Percentiles rank a stretch among this genome's conserved stretches.
phyloP scores from a whole-genome alignment of 371 early-diverging fungal genomes.

The Saksenaea vasiformis region DNA sequence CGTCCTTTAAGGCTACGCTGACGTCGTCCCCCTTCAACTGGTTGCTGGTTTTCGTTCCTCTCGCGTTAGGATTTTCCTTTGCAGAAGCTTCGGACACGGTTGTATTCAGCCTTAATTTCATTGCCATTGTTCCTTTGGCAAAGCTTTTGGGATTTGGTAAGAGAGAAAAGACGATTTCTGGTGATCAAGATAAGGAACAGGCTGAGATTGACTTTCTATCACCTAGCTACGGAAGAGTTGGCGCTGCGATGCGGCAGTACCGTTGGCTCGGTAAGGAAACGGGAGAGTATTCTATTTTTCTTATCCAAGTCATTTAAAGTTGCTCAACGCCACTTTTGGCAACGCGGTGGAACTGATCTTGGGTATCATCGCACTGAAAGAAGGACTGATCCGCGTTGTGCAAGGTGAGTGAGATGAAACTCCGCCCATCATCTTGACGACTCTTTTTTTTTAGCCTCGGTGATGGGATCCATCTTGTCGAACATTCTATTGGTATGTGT shows the following conservation, averaged over 20 bases:
- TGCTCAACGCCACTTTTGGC: slow-evolving; percentile 57
- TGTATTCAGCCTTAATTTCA: slow-evolving; percentile 83
- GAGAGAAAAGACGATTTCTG: neutral
- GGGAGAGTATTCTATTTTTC: neutral
- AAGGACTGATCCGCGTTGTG: slow-evolving; percentile 80
- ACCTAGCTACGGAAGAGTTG: slow-evolving; percentile 49
- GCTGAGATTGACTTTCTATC: neutral
- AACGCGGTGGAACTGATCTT: slow-evolving; percentile 86
- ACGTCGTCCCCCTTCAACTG: slow-evolving; percentile 63
- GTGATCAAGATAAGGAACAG: neutral
- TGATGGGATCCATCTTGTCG: slow-evolving; percentile 81
- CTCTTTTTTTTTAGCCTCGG: slow-evolving; percentile 60
- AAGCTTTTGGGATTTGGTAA: slow-evolving; percentile 60
- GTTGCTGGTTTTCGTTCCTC: slow-evolving; percentile 73
- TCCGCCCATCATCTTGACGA: neutral
- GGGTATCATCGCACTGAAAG: slow-evolving; percentile 80
- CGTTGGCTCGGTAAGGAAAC: slow-evolving; percentile 21
- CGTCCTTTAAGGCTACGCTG: slow-evolving; percentile 33
- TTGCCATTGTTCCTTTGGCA: slow-evolving; percentile 92
- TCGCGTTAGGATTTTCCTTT: slow-evolving; percentile 66
- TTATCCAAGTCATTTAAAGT: slow-evolving; percentile 6
- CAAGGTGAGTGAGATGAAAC: slow-evolving; percentile 50
- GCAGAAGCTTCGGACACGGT: slow-evolving; percentile 63
- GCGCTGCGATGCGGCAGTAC: slow-evolving; percentile 45
- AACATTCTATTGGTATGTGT: slow-evolving; percentile 67